Conservation (phyloP, 805 yeast species). For the Schizosaccharomyces lindneri region DNA sequence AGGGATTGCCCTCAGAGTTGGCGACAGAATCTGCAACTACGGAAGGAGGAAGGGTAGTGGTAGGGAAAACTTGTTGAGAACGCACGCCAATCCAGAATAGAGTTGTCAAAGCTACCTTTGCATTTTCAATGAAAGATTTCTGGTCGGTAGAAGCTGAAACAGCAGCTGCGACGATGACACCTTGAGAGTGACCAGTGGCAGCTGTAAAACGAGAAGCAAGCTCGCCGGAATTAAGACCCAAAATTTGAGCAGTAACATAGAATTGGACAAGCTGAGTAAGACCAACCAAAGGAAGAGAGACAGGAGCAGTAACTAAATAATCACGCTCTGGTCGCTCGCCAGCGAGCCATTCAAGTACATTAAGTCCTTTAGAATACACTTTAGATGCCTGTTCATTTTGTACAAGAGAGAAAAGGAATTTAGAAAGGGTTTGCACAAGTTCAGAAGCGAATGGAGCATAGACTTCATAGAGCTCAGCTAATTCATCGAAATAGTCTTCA, state of each 20-base stretch:
- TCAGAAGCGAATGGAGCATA: slow-evolving; percentile 55
- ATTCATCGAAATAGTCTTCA: slow-evolving; percentile 92
- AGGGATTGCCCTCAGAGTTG: slow-evolving; percentile 86
- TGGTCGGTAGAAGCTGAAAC: slow-evolving; percentile 60
- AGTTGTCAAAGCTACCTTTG: slow-evolving; percentile 58
- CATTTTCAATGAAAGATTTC: slow-evolving; percentile 50
- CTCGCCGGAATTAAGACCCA: slow-evolving; percentile 79
- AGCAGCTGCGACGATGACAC: slow-evolving; percentile 72
- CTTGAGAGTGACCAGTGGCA: slow-evolving; percentile 23
- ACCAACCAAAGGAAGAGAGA: slow-evolving; percentile 92
- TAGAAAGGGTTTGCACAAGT: slow-evolving; percentile 44
- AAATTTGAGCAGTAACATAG: slow-evolving; percentile 59
- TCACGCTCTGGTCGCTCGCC: slow-evolving; percentile 74
- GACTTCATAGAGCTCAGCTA: slow-evolving; percentile 55
- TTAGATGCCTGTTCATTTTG: slow-evolving; percentile 57
- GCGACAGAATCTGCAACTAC: slow-evolving; percentile 77
- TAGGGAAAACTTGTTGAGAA: slow-evolving; percentile 72
- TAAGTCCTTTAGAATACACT: slow-evolving; percentile 81
- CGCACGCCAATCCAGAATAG: slow-evolving; percentile 86
- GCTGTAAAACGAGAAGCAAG: slow-evolving; percentile 30
- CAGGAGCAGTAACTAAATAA: slow-evolving; percentile 72
- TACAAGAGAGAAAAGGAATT: slow-evolving; percentile 44
- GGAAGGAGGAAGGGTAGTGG: slow-evolving; percentile 81
- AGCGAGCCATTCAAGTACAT: slow-evolving; percentile 67
- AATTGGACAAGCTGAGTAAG: slow-evolving; percentile 85